These are phyloP conservation scores for Suillus placidus DNA, from an alignment of 768 basidiomycete species.

Conservation along the genomic window DNA sequence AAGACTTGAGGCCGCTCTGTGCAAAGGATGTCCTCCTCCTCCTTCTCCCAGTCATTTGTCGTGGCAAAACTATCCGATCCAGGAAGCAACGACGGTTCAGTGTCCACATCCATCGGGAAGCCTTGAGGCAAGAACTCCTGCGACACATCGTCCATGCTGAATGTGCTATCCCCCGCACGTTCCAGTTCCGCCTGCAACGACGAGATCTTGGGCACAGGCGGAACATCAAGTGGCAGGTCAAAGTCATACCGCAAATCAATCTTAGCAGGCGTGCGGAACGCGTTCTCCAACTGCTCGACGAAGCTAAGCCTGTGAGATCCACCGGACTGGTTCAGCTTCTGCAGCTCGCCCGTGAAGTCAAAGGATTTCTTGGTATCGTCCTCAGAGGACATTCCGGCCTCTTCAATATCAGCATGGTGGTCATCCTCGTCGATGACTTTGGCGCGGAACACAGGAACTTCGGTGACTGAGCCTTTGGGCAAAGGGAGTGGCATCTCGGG, in stretches of 20 bases:
- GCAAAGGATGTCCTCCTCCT: conserved; percentile 37
- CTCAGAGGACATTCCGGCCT: conserved; percentile 45
- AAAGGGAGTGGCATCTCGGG: conserved; percentile 44
- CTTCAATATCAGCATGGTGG: conserved; percentile 44
- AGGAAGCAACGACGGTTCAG: conserved; percentile 42
- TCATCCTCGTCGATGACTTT: conserved; percentile 49
- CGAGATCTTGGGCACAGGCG: conserved; percentile 58
- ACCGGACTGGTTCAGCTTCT: conserved; percentile 69
- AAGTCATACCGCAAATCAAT: conserved; percentile 59
- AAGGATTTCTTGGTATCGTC: conserved; percentile 79
- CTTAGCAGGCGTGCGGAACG: conserved; percentile 77
- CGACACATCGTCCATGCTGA: conserved; percentile 21
- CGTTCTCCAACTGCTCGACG: conserved; percentile 79
- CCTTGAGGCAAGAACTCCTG: conserved; percentile 17
- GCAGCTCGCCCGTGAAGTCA: conserved; percentile 81
- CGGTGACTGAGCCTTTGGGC: conserved; percentile 19
- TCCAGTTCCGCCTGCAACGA: conserved; percentile 32
- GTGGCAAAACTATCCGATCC: conserved; percentile 38
- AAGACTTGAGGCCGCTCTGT: conserved; percentile 20
- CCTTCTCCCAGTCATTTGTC: conserved; percentile 34
- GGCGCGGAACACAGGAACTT: conserved; percentile 45
- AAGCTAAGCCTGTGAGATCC: conserved; percentile 73
- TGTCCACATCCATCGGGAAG: conserved; percentile 29
- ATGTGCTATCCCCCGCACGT: conserved; percentile 25
- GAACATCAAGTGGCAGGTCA: conserved; percentile 40